Conservation (phyloP, 306 rosid species). For the Leucaena leucocephala region DNA sequence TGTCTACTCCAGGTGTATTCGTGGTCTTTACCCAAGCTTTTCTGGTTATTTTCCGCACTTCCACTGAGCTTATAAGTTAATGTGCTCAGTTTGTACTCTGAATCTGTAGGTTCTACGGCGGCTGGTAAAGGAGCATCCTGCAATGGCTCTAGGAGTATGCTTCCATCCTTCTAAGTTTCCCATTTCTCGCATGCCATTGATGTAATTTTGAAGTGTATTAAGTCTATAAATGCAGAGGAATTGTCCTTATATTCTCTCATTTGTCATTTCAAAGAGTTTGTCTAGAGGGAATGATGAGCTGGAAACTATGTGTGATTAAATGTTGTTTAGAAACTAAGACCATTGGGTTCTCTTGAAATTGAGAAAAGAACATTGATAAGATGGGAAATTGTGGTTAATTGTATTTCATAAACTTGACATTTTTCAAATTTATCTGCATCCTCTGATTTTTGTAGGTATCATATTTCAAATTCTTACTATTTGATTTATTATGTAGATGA, state of each 20-base stretch:
- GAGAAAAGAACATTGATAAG: constrained; percentile 4
- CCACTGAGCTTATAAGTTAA: constrained; percentile 31
- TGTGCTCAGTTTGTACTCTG: no score
- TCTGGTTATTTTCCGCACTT: constrained; percentile 30
- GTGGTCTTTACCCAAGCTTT: constrained; percentile 59
- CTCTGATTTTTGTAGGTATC: not conserved
- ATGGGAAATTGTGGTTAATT: not conserved
- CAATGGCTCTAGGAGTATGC: constrained; percentile 67
- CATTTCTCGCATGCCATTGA: not conserved
- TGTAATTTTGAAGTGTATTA: constrained; percentile 22
- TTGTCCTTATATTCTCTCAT: constrained; percentile 12
- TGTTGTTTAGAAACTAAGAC: constrained; percentile 1
- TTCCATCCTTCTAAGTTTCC: constrained; percentile 31
- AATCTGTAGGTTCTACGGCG: constrained; percentile 65
- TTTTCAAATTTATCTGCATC: not conserved
- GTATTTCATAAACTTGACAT: no score
- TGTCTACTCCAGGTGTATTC: constrained; percentile 87
- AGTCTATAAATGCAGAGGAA: constrained; percentile 16
- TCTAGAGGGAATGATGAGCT: not conserved
- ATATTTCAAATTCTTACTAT: constrained; percentile 15
- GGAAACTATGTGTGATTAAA: constrained; percentile 12
- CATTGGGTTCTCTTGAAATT: constrained; percentile 7
- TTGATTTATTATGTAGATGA: constrained; percentile 24
- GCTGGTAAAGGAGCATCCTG: constrained; percentile 75
- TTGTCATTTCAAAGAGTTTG: constrained; percentile 1